These are phyloP conservation scores for Lactarius hatsudake DNA, from an alignment of 768 basidiomycete species.

Conservation along the genomic window DNA sequence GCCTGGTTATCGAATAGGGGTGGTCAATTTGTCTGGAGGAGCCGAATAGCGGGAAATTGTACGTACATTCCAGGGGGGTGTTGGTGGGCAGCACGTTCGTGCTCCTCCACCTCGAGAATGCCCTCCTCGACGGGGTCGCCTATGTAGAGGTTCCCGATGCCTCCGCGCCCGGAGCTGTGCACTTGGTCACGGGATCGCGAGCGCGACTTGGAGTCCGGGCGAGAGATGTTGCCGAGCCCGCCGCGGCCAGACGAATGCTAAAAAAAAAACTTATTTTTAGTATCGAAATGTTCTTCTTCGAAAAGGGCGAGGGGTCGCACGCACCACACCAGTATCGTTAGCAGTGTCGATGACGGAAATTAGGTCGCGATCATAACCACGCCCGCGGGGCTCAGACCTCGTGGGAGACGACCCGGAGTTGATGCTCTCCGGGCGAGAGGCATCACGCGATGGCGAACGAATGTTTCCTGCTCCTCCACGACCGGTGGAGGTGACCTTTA, in stretches of 20 bases:
- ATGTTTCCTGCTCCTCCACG: constrained; percentile 87
- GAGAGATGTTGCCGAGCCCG: constrained; percentile 57
- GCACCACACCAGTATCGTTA: constrained; percentile 4
- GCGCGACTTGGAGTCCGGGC: constrained; percentile 34
- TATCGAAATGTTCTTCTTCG: neutral
- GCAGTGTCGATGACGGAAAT: constrained; percentile 25
- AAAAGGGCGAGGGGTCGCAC: neutral
- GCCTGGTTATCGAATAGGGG: constrained; percentile 36
- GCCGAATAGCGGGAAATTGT: neutral
- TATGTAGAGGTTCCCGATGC: constrained; percentile 53
- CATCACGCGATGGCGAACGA: constrained; percentile 68
- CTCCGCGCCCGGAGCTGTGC: constrained; percentile 61
- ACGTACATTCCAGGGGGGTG: constrained; percentile 42
- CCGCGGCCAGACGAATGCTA: constrained; percentile 60
- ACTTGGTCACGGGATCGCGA: constrained; percentile 48
- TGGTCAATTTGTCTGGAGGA: neutral
- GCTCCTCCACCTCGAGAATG: constrained; percentile 36
- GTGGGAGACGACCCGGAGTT: neutral
- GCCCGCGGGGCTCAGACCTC: constrained; percentile 25
- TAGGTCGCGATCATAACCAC: constrained; percentile 32
- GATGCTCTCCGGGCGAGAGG: constrained; percentile 21
- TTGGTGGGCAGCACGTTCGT: constrained; percentile 35
- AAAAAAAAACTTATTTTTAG: neutral
- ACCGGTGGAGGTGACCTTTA: constrained; percentile 54
- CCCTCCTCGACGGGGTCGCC: constrained; percentile 32